These are phyloP conservation scores for Neurospora cerealis DNA, from an alignment of 495 filamentous ascomycete species.

Conservation along the genomic window DNA sequence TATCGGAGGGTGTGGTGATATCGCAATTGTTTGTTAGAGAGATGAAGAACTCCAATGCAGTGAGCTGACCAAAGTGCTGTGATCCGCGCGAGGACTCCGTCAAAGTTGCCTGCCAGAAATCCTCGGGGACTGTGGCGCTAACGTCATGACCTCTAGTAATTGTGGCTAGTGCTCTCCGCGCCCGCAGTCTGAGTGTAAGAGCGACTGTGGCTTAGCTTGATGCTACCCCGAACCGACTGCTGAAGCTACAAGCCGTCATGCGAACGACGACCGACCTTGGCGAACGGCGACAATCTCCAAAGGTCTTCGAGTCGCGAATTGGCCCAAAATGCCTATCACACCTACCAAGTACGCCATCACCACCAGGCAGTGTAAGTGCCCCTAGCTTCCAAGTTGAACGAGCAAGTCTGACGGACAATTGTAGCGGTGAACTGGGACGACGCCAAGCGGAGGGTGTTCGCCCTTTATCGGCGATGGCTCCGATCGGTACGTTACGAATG, in stretches of 20 bases:
- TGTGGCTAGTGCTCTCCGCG: background rate
- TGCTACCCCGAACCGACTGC: background rate
- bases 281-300: conserved; percentile 11
- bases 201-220: background rate
- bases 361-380: conserved; percentile 73
- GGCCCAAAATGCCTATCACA: conserved; percentile 53
- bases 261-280: background rate
- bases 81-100: background rate
- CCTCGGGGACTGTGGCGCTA: background rate
- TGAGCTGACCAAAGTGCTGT: background rate
- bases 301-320: background rate
- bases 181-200: background rate
- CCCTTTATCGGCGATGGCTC: conserved; percentile 87
- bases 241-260: background rate
- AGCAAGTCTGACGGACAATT: conserved; percentile 6
- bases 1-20: background rate
- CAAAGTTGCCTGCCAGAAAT: background rate
- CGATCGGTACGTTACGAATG: conserved; percentile 59
- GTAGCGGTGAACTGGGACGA: conserved; percentile 79
- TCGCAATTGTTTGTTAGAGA: background rate
- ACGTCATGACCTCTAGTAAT: background rate
- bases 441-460: conserved; percentile 70
- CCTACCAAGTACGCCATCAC: conserved; percentile 85
- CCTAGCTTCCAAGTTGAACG: background rate
- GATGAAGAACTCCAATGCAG: background rate